These are phyloP conservation scores for Laetiporus sulphureus DNA, from an alignment of 1,284 basidiomycete species.

Conservation along the genomic window DNA sequence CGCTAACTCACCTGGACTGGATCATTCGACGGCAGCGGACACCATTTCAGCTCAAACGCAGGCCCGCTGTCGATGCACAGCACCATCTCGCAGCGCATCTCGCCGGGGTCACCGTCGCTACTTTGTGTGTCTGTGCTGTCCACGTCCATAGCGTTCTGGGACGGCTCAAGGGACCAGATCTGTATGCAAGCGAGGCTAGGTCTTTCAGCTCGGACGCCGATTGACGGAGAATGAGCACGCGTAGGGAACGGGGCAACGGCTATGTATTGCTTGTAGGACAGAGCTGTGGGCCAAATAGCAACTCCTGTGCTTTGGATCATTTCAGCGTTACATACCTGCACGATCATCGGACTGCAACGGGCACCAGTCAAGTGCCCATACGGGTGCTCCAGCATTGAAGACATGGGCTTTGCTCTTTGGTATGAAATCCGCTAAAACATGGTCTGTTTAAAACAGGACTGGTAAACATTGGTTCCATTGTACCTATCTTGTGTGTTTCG, in stretches of 20 bases:
- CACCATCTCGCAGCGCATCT: constrained; percentile 65
- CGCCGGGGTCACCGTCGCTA: constrained; percentile 23
- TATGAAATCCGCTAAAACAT: constrained; percentile 29
- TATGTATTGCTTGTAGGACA: constrained; percentile 69
- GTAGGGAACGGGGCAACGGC: constrained; percentile 77
- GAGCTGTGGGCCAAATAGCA: no score
- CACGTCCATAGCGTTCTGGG: constrained; percentile 15
- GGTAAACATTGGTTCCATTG: constrained; percentile 15
- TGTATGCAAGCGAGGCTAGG: constrained; percentile 62
- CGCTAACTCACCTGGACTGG: constrained; percentile 11
- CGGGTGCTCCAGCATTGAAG: constrained; percentile 79
- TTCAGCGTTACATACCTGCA: constrained; percentile 37
- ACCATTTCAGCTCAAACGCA: constrained; percentile 81
- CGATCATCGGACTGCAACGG: constrained; percentile 64
- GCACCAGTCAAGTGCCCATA: constrained; percentile 89
- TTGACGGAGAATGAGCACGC: constrained; percentile 46
- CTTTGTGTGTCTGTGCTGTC: constrained; percentile 2
- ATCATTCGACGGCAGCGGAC: constrained; percentile 78
- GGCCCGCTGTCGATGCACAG: constrained; percentile 73
- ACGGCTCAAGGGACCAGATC: constrained; percentile 47
- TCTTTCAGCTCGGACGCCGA: constrained; percentile 46
- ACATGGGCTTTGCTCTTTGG: constrained; percentile 51
- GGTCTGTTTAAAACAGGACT: not conserved
- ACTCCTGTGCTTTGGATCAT: no score
- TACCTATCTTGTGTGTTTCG: constrained; percentile 50